Evolutionary conservation across 139 green algal genomes (phyloP).

Genomic region (Mychonastes homosphaera): DNA sequence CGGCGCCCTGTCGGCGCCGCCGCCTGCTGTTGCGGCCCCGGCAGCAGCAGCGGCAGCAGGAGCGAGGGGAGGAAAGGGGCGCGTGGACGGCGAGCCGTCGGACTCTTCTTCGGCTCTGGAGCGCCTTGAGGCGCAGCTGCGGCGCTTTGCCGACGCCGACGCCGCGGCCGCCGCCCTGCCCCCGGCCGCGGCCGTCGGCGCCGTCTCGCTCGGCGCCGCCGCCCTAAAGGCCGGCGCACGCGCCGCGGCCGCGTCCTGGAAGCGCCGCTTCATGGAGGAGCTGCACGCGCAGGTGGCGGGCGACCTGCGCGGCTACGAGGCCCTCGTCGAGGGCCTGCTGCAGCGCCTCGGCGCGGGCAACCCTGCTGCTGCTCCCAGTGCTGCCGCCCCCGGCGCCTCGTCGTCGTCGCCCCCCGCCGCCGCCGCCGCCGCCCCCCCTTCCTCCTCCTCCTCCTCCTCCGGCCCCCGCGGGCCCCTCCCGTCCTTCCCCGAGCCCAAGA

Average conservation of each 20-base stretch:
- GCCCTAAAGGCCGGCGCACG: constrained; percentile 77
- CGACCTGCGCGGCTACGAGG: constrained; percentile 72
- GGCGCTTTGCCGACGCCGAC: too few relatives aligned
- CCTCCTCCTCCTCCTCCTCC: not conserved
- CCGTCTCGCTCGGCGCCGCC: constrained; percentile 67
- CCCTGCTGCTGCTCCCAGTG: not conserved
- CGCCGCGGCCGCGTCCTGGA: constrained; percentile 77
- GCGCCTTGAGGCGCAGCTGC: too few relatives aligned
- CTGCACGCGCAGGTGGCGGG: constrained; percentile 73
- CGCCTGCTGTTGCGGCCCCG: too few relatives aligned
- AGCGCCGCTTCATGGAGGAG: constrained; percentile 85
- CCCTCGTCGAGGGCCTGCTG: too few relatives aligned
- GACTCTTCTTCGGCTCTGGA: too few relatives aligned
- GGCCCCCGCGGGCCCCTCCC: not conserved
- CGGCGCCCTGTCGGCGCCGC: too few relatives aligned
- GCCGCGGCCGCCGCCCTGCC: too few relatives aligned
- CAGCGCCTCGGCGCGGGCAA: too few relatives aligned
- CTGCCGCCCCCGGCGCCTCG: not conserved
- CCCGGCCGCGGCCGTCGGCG: constrained; percentile 22
- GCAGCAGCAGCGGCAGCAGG: too few relatives aligned
- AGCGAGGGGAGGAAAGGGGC: too few relatives aligned
- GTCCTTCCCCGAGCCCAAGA: not conserved
- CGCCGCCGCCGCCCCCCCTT: not conserved
- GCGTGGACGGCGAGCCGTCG: too few relatives aligned
- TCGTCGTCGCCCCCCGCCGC: too few relatives aligned